Evolutionary conservation across 495 filamentous ascomycete genomes (phyloP).

Genomic region (Aspergillus kassunensis): DNA sequence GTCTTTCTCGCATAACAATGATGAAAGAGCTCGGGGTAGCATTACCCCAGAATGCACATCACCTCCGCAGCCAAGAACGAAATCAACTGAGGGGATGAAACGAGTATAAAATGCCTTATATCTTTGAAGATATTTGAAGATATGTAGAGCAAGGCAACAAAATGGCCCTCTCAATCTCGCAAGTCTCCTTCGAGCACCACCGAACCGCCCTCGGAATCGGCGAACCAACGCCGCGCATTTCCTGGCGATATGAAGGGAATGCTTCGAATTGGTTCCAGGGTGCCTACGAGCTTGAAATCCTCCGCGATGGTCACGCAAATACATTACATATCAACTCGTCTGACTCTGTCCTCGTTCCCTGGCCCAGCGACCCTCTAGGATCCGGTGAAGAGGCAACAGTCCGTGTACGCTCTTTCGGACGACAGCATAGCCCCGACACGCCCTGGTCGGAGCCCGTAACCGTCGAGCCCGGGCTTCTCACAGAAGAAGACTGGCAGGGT

Average conservation of each 20-base stretch:
- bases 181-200: constrained; percentile 17
- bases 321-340: constrained; percentile 10
- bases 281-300: constrained; percentile 12
- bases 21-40: constrained; percentile 2
- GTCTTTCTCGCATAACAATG: neutral
- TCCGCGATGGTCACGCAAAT: neutral
- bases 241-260: constrained; percentile 13
- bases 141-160: no score
- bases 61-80: no score
- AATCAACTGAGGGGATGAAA: no score
- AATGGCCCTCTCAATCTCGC: constrained; percentile 17
- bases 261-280: constrained; percentile 13
- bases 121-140: no score
- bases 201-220: constrained; percentile 10
- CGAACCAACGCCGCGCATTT: constrained; percentile 11
- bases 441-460: constrained; percentile 9
- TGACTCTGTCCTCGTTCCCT: constrained; percentile 15
- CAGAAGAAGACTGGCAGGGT: constrained; percentile 6
- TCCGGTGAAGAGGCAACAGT: constrained; percentile 13
- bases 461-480: constrained; percentile 12
- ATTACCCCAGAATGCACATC: neutral
- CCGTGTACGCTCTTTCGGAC: constrained; percentile 10
- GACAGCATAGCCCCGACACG: neutral
- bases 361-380: constrained; percentile 7
- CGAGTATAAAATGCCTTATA: no score